Percentiles rank a stretch among this genome's conserved stretches.
Evolutionary conservation across 1,284 basidiomycete genomes (phyloP).

Genomic region (Tremellales sp.): DNA sequence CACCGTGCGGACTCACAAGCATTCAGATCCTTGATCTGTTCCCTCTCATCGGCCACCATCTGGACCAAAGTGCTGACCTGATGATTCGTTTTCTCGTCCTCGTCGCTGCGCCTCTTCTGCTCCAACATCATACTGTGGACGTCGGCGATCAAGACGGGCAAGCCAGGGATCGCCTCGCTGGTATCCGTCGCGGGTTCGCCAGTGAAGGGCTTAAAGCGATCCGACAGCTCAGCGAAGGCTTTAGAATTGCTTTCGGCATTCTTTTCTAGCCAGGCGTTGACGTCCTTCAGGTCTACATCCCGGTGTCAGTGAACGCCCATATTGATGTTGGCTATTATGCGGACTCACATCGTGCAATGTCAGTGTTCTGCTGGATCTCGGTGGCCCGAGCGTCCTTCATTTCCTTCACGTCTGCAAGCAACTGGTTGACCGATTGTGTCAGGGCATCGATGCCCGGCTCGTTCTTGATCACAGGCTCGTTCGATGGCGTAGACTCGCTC

Average conservation of each 20-base stretch:
- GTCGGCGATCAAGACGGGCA: conserved; percentile 32
- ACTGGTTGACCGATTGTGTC: conserved; percentile 33
- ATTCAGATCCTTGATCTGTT: conserved; percentile 28
- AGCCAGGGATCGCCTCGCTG: conserved; percentile 12
- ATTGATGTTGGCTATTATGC: no score
- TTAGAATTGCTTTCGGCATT: conserved; percentile 69
- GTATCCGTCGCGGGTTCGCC: conserved; percentile 23
- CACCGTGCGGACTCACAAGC: conserved; percentile 15
- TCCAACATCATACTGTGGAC: conserved; percentile 41
- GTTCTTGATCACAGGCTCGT: neutral
- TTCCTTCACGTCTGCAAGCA: conserved; percentile 32
- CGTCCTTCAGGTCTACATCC: conserved; percentile 45
- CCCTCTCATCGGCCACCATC: conserved; percentile 40
- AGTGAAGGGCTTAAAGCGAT: conserved; percentile 60
- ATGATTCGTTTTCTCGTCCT: conserved; percentile 28
- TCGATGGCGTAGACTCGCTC: neutral
- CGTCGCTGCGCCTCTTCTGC: conserved; percentile 28
- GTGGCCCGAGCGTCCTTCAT: conserved; percentile 30
- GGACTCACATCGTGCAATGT: conserved; percentile 44
- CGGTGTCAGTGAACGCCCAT: neutral
- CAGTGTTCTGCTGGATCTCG: conserved; percentile 43
- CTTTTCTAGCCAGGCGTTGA: conserved; percentile 64
- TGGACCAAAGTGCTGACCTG: conserved; percentile 37
- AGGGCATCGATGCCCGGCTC: neutral
- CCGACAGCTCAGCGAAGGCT: conserved; percentile 62